A percentile compares a stretch with the other conserved stretches of the same genome.
Evolutionary conservation across 805 yeast genomes (phyloP).

Genomic region (Saccharomycopsis sp.): DNA sequence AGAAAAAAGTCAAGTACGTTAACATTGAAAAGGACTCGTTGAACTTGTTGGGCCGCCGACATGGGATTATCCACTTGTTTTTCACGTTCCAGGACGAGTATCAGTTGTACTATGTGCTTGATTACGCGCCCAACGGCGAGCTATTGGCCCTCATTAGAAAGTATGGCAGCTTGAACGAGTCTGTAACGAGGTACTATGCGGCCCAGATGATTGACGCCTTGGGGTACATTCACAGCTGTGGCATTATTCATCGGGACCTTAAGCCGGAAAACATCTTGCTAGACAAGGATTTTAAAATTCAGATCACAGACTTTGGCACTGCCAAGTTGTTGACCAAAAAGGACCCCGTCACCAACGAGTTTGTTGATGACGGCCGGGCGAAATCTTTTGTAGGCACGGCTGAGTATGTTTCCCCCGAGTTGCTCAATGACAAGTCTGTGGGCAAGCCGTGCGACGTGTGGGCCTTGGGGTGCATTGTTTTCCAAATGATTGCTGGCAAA

Average conservation of each 20-base stretch:
- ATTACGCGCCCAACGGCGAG: conserved; percentile 77
- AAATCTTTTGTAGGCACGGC: conserved; percentile 83
- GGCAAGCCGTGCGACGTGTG: conserved; percentile 95
- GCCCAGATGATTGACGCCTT: conserved; percentile 72
- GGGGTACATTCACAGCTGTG: conserved; percentile 61
- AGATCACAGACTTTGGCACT: conserved; percentile 79
- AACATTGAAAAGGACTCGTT: conserved; percentile 76
- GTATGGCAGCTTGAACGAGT: conserved; percentile 63
- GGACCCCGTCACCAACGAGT: conserved; percentile 30
- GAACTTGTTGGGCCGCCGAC: conserved; percentile 51
- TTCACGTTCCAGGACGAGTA: conserved; percentile 75
- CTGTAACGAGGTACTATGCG: conserved; percentile 54
- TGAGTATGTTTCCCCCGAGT: conserved; percentile 75
- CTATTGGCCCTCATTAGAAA: conserved; percentile 56
- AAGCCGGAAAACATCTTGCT: conserved; percentile 76
- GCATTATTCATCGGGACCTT: conserved; percentile 72
- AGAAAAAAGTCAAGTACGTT: conserved; percentile 77
- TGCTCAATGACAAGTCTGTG: conserved; percentile 64
- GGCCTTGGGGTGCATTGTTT: conserved; percentile 95
- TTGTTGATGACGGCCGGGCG: conserved; percentile 61
- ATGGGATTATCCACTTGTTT: conserved; percentile 58
- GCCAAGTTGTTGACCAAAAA: conserved; percentile 57
- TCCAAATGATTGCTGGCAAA: conserved; percentile 89
- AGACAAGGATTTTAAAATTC: conserved; percentile 50
- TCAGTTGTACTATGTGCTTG: conserved; percentile 64